Conservation (phyloP, 371 early-diverging fungal genomes). For the Capniomyces stellatus region DNA sequence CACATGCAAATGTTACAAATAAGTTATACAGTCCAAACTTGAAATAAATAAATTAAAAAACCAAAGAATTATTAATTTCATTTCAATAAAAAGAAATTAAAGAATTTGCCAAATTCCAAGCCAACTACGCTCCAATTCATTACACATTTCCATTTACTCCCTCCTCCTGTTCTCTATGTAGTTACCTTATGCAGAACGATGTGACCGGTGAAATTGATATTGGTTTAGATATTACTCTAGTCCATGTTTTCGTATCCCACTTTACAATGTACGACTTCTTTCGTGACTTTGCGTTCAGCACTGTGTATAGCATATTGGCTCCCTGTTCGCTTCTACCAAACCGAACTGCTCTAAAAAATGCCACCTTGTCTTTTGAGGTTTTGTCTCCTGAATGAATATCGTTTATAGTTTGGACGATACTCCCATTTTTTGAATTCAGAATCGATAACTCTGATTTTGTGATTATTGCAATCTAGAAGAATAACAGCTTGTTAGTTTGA, state of each 20-base stretch:
- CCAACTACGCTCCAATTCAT: no score
- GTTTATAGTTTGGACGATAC: constrained; percentile 34
- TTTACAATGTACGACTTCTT: constrained; percentile 16
- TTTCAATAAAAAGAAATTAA: no score
- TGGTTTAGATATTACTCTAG: constrained; percentile 3
- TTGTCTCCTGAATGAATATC: neutral
- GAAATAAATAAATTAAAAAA: no score
- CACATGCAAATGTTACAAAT: no score
- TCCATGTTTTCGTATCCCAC: constrained; percentile 15
- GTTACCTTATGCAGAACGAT: constrained; percentile 13
- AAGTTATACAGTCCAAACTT: no score
- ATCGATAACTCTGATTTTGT: constrained; percentile 30
- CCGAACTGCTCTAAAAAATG: constrained; percentile 10
- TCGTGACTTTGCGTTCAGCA: constrained; percentile 17
- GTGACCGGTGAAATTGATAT: constrained; percentile 11
- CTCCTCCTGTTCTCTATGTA: no score
- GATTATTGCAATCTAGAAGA: constrained; percentile 30
- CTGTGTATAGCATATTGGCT: constrained; percentile 12
- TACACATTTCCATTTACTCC: no score
- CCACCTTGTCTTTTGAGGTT: constrained; percentile 5
- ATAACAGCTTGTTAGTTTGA: no score
- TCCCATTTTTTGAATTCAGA: constrained; percentile 30
- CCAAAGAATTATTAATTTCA: no score
- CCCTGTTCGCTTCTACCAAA: constrained; percentile 8
- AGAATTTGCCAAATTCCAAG: no score